Evolutionary conservation across 179 eudicot species (phyloP), one percentile per base, ranked within the genome.

Genomic region (Silene coronaria): DNA sequence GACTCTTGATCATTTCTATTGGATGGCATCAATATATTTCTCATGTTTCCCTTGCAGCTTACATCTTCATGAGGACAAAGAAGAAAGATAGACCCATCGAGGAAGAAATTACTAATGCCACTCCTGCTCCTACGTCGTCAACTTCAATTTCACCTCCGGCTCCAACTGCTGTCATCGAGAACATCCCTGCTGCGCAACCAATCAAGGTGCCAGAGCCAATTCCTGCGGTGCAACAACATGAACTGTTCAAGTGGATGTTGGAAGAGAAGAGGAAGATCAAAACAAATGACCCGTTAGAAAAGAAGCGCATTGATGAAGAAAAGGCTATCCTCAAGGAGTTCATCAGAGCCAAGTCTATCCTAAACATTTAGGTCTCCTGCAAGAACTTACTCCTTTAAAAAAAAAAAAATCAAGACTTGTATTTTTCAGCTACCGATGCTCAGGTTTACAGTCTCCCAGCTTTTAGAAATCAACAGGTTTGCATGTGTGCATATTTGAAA

Each of bases 211-310:
- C 72, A 3, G 89, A 84, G 61, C 90, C 89, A 16, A 84, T 94
- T 61, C 97, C 97, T 0, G 87, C 81, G 75, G 82, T 86, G 80
- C 90, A 87, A 74, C 98, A 92, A 78, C 88, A 91, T 4, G 96
- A 92, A 74, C 82, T 94, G 64, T 94, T 90, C 86, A 92, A 94
- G 82, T 95, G 97, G 97, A 76, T 92, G 64, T 80, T 95, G 80
- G 97, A 92, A 80, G 99, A 92, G 87, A 95, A 90, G 86, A 83
- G 97, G 78, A 95, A 89, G 87, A 76, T 92, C 77, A 90, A 95
- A 82, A 84, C 99, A 45, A 88, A 83, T 66, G 91, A 92, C 80
- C 80, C 90, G 12, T 86, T 80, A 70, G 97, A 89, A 84, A 90
- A 87, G 86, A 90, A 88, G 74, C 88, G 82, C 59, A 78, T 92